Base-by-base conservation (phyloP, 2,329 filamentous ascomycete genomes). In the Xylogone sp. region DNA sequence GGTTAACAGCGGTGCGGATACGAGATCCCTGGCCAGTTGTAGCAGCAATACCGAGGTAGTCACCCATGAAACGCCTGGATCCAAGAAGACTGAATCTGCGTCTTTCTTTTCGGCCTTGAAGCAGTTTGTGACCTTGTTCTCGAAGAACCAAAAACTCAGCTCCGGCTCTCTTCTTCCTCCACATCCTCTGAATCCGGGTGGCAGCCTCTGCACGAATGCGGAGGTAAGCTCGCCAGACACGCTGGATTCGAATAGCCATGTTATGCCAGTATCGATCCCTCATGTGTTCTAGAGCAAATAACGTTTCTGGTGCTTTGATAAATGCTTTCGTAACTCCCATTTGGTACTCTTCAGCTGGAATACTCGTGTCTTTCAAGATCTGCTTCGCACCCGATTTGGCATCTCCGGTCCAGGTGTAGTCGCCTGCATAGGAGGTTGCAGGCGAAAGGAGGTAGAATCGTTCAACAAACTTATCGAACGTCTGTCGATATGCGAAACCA, bases 211-310 rank as follows among this genome's bases (percentile, higher is more conserved):
- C 87, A 43, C 94, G 84, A 70, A 97, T 97, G 4, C 93, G 86
- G 42, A 97, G 79, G 65, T 97, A 97, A 48, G 95, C 96, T 62
- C 94, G 83, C 94, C 94, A 99, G 65, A 96, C 94, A 60, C 94
- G 83, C 73, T 99, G 94, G 53, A 99, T 97, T 53, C 94, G 84
- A 54, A 93, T 96, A 3, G 94, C 94, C 94, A 99, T 97, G 72
- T 97, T 99, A 71, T 97, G 93, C 93, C 93, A 97, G 71, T 97
- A 99, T 51, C 90, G 81, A 68, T 99, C 94, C 66, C 94, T 84
- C 93, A 99, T 97, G 52, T 95, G 92, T 70, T 99, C 94, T 10
- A 99, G 76, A 2, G 94, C 94, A 65, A 99, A 99, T 2, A 99
- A 75, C 0, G 94, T 99, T 71, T 99, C 94, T 0, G 94, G 94